Evolutionary conservation across 1,139 yeast species (phyloP).

Genomic region (Trichomonascaceae sp.): DNA sequence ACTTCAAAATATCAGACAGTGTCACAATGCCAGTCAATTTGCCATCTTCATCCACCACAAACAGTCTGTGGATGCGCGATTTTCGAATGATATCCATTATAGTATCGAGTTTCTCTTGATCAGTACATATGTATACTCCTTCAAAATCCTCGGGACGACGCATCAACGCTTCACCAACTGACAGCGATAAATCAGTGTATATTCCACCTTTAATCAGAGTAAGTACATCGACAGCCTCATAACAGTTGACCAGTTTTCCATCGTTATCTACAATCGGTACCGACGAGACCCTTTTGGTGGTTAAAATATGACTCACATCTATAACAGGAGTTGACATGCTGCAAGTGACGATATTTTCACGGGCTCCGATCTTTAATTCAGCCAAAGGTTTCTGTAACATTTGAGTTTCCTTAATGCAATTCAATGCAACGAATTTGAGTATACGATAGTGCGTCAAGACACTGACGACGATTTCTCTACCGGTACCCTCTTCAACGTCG

Average conservation of each 20-base stretch:
- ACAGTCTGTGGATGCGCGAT: conserved; percentile 84
- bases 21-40: conserved; percentile 78
- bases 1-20: conserved; percentile 82
- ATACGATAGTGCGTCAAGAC: conserved; percentile 96
- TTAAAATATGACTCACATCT: conserved; percentile 80
- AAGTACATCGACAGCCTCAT: conserved; percentile 93
- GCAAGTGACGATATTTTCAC: conserved; percentile 63
- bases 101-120: conserved; percentile 79
- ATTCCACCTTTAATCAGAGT: conserved; percentile 92
- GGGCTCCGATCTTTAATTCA: conserved; percentile 60
- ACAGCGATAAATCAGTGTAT: conserved; percentile 81
- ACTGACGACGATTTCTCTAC: conserved; percentile 88
- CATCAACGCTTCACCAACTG: conserved; percentile 94
- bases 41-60: conserved; percentile 82
- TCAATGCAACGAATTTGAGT: conserved; percentile 88
- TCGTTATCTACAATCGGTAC: conserved; percentile 85
- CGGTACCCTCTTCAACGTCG: conserved; percentile 89
- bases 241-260: conserved; percentile 75
- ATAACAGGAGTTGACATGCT: conserved; percentile 90
- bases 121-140: conserved; percentile 95
- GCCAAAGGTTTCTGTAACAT: conserved; percentile 72
- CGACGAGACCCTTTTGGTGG: conserved; percentile 76
- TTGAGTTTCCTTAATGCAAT: conserved; percentile 82
- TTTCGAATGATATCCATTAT: conserved; percentile 92
- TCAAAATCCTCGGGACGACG: conserved; percentile 95